These are phyloP conservation scores for Galeopsis tetrahit DNA, from an alignment of 257 asterid species.

Conservation along the genomic window DNA sequence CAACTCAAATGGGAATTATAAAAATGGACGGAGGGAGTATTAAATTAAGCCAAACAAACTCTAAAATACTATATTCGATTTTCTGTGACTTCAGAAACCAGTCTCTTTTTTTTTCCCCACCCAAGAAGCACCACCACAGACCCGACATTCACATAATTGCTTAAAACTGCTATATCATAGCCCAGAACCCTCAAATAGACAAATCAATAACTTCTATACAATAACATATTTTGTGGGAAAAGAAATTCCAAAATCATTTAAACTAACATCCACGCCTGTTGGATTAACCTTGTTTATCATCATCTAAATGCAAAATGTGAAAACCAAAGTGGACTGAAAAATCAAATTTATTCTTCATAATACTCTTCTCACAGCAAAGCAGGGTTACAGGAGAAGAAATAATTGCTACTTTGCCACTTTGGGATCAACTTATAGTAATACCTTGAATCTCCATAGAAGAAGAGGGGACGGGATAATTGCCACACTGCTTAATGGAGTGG, in stretches of 20 bases:
- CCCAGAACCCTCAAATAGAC: slow-evolving; percentile 21
- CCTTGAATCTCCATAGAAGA: slow-evolving; percentile 97
- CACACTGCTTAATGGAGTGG: slow-evolving; percentile 59
- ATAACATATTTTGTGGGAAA: not conserved
- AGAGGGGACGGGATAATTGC: slow-evolving; percentile 88
- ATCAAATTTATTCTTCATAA: not conserved
- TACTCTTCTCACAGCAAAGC: slow-evolving; percentile 10
- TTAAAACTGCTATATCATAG: not conserved
- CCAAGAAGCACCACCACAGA: not conserved
- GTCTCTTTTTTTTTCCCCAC: slow-evolving; percentile 6
- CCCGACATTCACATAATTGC: not conserved
- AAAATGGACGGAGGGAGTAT: not conserved
- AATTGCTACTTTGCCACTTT: slow-evolving; percentile 21
- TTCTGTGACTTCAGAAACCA: not conserved
- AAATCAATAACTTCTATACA: not conserved
- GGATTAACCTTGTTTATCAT: slow-evolving; percentile 4
- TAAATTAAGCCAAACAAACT: slow-evolving; percentile 4
- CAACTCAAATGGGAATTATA: too few species aligned
- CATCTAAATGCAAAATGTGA: not conserved
- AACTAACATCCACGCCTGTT: slow-evolving; percentile 20
- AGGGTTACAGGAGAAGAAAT: not conserved
- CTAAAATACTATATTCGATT: not conserved
- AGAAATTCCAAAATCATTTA: not conserved
- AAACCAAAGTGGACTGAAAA: not conserved
- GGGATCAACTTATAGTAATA: slow-evolving; percentile 33